phyloP scores from a whole-genome alignment of 768 basidiomycete genomes.

The Pulveroboletus sp. region DNA sequence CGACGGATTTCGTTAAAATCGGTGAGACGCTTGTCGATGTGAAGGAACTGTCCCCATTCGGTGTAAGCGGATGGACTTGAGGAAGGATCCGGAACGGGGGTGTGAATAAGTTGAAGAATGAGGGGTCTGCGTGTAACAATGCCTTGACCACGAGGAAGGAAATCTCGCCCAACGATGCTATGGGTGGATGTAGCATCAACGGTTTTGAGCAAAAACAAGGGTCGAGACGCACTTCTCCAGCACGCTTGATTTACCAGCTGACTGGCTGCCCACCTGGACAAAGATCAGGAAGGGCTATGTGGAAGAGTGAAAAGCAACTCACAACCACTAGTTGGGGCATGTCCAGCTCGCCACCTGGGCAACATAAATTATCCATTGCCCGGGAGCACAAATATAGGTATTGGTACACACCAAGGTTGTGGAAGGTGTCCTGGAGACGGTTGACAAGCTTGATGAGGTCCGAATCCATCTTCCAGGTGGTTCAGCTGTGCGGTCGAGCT shows the following conservation, averaged over 20 bases:
- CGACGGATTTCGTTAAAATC: conserved; percentile 91
- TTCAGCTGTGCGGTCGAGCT: background rate
- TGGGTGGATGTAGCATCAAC: conserved; percentile 2
- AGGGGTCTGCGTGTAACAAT: conserved; percentile 96
- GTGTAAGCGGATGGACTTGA: conserved; percentile 46
- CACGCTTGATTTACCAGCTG: conserved; percentile 93
- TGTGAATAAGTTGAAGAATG: conserved; percentile 93
- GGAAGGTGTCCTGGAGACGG: conserved; percentile 90
- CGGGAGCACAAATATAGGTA: conserved; percentile 1
- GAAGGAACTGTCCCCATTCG: conserved; percentile 97
- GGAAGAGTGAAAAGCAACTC: conserved; percentile 30
- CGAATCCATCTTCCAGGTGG: conserved; percentile 66
- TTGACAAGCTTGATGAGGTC: conserved; percentile 94
- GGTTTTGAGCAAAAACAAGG: conserved; percentile 3
- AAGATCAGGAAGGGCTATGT: background rate
- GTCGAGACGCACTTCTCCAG: conserved; percentile 76
- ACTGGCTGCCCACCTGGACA: conserved; percentile 88
- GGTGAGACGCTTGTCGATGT: conserved; percentile 94
- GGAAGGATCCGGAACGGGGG: conserved; percentile 53
- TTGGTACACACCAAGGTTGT: conserved; percentile 65
- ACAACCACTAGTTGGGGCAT: conserved; percentile 91
- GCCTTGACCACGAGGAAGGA: conserved; percentile 82
- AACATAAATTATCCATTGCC: conserved; percentile 10
- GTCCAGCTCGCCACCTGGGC: conserved; percentile 78
- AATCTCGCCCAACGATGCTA: conserved; percentile 93